phyloP scores from a whole-genome alignment of 2,329 filamentous ascomycete species.

The Teratosphaeriaceae sp. region DNA sequence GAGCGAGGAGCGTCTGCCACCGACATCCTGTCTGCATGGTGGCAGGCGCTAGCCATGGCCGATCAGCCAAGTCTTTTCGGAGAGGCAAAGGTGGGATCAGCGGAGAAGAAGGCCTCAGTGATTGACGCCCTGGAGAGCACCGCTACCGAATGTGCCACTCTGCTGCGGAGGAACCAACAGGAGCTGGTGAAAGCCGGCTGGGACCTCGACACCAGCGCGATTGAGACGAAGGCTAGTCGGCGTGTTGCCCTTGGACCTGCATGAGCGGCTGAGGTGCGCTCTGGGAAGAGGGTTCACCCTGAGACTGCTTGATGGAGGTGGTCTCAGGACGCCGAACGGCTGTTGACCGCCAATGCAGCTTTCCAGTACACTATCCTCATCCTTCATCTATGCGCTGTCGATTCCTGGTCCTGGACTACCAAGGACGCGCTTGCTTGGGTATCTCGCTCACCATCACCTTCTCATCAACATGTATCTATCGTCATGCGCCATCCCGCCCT shows the following conservation, averaged over 20 bases:
- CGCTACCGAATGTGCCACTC: constrained; percentile 27
- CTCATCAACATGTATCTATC: no score
- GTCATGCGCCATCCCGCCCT: neutral
- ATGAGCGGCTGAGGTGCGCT: neutral
- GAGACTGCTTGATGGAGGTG: neutral
- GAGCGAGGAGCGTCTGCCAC: neutral
- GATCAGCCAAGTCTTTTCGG: neutral
- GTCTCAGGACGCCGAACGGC: no score
- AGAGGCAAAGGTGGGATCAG: neutral
- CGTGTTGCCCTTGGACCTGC: neutral
- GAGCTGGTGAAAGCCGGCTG: constrained; percentile 50
- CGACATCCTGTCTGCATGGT: constrained; percentile 3
- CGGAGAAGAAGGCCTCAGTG: neutral
- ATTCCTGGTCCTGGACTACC: no score
- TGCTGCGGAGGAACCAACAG: constrained; percentile 42
- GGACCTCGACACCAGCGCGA: constrained; percentile 56
- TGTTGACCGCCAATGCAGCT: no score
- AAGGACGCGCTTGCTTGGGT: no score
- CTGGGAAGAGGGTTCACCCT: neutral
- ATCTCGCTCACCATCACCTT: neutral
- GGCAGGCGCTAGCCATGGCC: constrained; percentile 15
- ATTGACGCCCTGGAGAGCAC: neutral
- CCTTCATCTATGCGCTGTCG: no score
- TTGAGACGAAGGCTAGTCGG: constrained; percentile 50
- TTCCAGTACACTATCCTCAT: no score